phyloP scores from a whole-genome alignment of 1,284 basidiomycete genomes.

The Amylostereum chailletii region DNA sequence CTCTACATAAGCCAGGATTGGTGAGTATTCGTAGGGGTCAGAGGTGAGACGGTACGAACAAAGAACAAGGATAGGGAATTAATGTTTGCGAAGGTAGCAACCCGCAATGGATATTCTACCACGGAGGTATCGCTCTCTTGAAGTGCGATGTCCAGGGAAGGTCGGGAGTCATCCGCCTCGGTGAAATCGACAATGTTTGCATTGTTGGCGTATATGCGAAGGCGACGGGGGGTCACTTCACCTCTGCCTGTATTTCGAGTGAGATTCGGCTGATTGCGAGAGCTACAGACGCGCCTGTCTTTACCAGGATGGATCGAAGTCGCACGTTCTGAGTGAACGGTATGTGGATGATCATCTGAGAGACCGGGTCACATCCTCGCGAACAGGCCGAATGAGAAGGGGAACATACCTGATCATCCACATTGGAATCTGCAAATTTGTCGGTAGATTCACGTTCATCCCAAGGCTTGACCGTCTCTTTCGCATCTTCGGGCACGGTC shows the following conservation, averaged over 20 bases:
- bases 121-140: slow-evolving; percentile 58
- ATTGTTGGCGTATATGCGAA: slow-evolving; percentile 64
- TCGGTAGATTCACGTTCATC: slow-evolving; percentile 61
- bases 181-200: slow-evolving; percentile 68
- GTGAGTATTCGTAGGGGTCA: background rate
- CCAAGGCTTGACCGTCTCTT: slow-evolving; percentile 72
- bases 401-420: slow-evolving; percentile 65
- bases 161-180: slow-evolving; percentile 56
- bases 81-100: slow-evolving; percentile 68
- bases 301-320: slow-evolving; percentile 62
- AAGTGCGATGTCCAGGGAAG: slow-evolving; percentile 64
- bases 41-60: slow-evolving; percentile 34
- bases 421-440: slow-evolving; percentile 61
- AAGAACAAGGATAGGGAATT: slow-evolving; percentile 70
- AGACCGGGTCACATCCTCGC: slow-evolving; percentile 5
- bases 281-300: slow-evolving; percentile 42
- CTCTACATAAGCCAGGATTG: slow-evolving; percentile 30
- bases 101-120: slow-evolving; percentile 69
- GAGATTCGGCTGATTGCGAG: background rate
- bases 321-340: slow-evolving; percentile 74
- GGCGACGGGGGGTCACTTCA: slow-evolving; percentile 53
- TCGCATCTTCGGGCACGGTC: slow-evolving; percentile 66
- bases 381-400: background rate
- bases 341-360: slow-evolving; percentile 69
- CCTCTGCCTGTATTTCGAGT: slow-evolving; percentile 46